A percentile compares a stretch with the other conserved stretches of the same genome.
Evolutionary conservation across 2,329 filamentous ascomycete species (phyloP).

Genomic region (Aschersonia sp.): DNA sequence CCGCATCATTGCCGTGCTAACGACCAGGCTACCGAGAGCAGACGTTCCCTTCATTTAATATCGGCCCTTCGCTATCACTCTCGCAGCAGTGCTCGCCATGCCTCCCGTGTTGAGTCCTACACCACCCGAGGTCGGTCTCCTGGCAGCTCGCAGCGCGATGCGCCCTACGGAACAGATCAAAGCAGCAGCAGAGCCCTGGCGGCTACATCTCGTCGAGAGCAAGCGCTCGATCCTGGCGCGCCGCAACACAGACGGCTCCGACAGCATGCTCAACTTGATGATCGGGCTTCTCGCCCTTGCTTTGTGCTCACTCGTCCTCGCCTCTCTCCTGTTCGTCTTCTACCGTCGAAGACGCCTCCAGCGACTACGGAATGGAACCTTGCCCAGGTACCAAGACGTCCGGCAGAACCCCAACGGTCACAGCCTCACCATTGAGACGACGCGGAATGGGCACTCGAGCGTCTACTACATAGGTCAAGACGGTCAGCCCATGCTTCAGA

Average conservation of each 20-base stretch:
- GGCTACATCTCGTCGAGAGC: conserved; percentile 3
- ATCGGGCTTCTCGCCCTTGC: conserved; percentile 67
- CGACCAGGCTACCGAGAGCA: conserved; percentile 1
- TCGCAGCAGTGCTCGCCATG: conserved; percentile 1
- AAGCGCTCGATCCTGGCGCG: conserved; percentile 3
- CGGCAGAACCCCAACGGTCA: conserved; percentile 36
- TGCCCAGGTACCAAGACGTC: conserved; percentile 57
- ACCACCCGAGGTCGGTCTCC: conserved; percentile 1
- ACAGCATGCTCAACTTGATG: conserved; percentile 61
- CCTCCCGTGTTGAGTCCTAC: conserved; percentile 4
- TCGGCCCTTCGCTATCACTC: neutral
- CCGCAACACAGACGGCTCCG: conserved; percentile 24
- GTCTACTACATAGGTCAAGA: conserved; percentile 70
- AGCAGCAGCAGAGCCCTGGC: conserved; percentile 5
- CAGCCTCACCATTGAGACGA: conserved; percentile 43
- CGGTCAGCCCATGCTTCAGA: conserved; percentile 57
- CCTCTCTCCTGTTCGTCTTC: conserved; percentile 56
- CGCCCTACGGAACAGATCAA: neutral
- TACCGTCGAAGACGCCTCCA: conserved; percentile 46
- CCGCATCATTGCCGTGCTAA: conserved; percentile 1
- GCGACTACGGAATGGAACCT: conserved; percentile 31
- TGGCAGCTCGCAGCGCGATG: conserved; percentile 5
- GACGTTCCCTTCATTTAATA: conserved; percentile 6
- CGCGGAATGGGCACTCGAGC: conserved; percentile 44
- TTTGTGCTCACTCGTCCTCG: conserved; percentile 54